Evolutionary conservation across 2,329 filamentous ascomycete genomes (phyloP), one percentile per base, ranked within the genome.

Genomic region (Cyclaneusma minus): DNA sequence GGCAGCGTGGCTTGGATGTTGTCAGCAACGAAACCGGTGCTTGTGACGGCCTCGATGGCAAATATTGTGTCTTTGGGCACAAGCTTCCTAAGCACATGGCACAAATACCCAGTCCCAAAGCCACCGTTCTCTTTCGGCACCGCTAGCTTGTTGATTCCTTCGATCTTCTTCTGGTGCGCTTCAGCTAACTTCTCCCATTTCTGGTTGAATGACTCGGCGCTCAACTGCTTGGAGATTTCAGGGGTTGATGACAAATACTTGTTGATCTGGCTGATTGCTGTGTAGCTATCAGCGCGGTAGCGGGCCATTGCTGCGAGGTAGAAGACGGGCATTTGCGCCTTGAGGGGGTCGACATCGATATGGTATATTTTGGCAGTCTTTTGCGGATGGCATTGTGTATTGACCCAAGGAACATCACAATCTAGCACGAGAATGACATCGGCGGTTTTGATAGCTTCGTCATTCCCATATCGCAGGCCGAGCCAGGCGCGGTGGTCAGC

Each of bases 331-430:
- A 83, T 83, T 47, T 74, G 63, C 47, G 76, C 68, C 53, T 77
- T 77, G 13, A 76, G 50, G 1, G 71, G 68, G 36, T 77, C 71
- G 24, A 72, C 57, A 37, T 77, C 71, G 22, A 77, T 59, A 39
- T 77, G 71, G 50, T 67, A 74, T 29, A 77, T 53, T 34, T 56
- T 58, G 12, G 64, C 62, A 10, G 60, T 56, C 3, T 54, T 47
- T 2, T 48, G 48, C 0, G 71, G 71, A 35, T 58, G 58, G 48
- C 66, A 71, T 10, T 71, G 69, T 0, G 82, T 89, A n/a, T 76
- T 73, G 29, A 94, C 84, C 83, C 84, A 94, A 0, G 85, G 85
- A 0, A 93, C 83, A 44, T 94, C 85, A 36, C 83, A 91, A 49
- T 94, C 79, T 13, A 92, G 45, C 3, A 93, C 75, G 1, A 94